phyloP scores from a whole-genome alignment of 75 land plant species.

The Azolla pinnata region DNA sequence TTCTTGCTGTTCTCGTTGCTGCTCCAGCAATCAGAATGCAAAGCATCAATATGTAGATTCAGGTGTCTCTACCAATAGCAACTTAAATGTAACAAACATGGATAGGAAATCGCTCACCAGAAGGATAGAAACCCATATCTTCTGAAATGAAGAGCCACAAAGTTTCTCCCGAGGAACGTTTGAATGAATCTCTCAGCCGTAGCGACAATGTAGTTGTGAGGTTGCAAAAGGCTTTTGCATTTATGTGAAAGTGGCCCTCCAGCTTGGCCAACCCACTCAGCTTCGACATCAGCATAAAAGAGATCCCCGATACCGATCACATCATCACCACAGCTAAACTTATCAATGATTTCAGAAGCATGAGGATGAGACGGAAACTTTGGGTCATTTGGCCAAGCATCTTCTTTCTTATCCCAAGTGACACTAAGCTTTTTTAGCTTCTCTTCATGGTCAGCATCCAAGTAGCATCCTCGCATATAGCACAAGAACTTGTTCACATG shows the following conservation, averaged over 20 bases:
- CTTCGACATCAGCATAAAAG: slow-evolving; percentile 78
- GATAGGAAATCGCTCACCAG: slow-evolving; percentile 35
- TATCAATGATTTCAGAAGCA: slow-evolving; percentile 41
- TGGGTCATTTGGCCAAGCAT: slow-evolving; percentile 61
- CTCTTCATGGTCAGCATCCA: slow-evolving; percentile 65
- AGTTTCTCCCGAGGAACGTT: slow-evolving; percentile 67
- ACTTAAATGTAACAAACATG: background rate
- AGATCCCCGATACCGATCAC: slow-evolving; percentile 81
- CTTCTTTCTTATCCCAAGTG: slow-evolving; percentile 46
- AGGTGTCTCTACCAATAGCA: no score
- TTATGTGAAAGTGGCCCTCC: slow-evolving; percentile 70
- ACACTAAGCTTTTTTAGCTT: slow-evolving; percentile 58
- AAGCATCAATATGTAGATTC: no score
- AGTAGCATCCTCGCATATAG: slow-evolving; percentile 68
- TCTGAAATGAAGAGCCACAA: slow-evolving; percentile 76
- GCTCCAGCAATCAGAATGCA: background rate
- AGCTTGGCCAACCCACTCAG: slow-evolving; percentile 63
- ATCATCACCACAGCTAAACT: slow-evolving; percentile 50
- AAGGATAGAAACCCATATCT: slow-evolving; percentile 85
- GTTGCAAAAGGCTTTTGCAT: slow-evolving; percentile 62
- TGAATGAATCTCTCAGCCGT: slow-evolving; percentile 88
- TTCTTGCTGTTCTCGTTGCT: slow-evolving; percentile 15
- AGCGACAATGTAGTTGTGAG: slow-evolving; percentile 51
- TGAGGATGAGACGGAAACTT: slow-evolving; percentile 34
- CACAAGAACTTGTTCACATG: slow-evolving; percentile 59